A percentile compares a stretch with the other conserved stretches of the same genome.
Evolutionary conservation across 1,139 yeast genomes (phyloP).

Genomic region (Hemisphaericaspora lyxosophila): DNA sequence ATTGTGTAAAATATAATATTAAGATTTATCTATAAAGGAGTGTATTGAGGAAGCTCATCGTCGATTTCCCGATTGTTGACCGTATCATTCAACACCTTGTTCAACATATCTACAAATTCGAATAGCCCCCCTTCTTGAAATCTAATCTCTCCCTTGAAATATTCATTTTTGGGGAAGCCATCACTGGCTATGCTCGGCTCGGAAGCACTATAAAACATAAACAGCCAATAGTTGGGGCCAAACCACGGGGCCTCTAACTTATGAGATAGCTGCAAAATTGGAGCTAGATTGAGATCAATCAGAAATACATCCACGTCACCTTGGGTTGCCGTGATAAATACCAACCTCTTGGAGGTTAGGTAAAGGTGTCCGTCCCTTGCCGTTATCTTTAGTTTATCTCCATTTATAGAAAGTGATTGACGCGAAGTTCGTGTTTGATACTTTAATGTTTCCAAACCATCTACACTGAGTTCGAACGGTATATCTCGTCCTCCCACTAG

Average conservation of each 20-base stretch:
- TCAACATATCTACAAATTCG: constrained; percentile 32
- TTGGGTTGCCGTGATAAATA: constrained; percentile 36
- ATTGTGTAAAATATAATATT: constrained; percentile 3
- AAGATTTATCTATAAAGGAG: constrained; percentile 1
- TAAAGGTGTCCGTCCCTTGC: constrained; percentile 38
- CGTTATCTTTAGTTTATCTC: constrained; percentile 20
- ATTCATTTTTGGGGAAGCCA: constrained; percentile 42
- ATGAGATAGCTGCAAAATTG: constrained; percentile 32
- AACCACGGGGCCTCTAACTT: constrained; percentile 53
- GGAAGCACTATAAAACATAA: constrained; percentile 36
- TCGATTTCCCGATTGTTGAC: constrained; percentile 41
- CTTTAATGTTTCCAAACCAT: constrained; percentile 19
- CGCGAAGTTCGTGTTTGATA: constrained; percentile 24
- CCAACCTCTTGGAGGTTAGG: constrained; percentile 36
- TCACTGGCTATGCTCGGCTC: constrained; percentile 35
- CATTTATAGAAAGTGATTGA: constrained; percentile 21
- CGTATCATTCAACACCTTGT: constrained; percentile 29
- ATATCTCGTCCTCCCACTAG: constrained; percentile 16
- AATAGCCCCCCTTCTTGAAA: constrained; percentile 54
- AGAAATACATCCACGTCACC: constrained; percentile 42
- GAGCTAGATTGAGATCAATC: constrained; percentile 26
- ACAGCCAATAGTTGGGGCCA: constrained; percentile 53
- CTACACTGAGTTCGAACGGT: constrained; percentile 24
- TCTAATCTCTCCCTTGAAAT: constrained; percentile 36
- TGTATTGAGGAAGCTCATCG: constrained; percentile 46